Evolutionary conservation across 2,329 filamentous ascomycete genomes (phyloP).

Genomic region (Ilyonectria sp.): DNA sequence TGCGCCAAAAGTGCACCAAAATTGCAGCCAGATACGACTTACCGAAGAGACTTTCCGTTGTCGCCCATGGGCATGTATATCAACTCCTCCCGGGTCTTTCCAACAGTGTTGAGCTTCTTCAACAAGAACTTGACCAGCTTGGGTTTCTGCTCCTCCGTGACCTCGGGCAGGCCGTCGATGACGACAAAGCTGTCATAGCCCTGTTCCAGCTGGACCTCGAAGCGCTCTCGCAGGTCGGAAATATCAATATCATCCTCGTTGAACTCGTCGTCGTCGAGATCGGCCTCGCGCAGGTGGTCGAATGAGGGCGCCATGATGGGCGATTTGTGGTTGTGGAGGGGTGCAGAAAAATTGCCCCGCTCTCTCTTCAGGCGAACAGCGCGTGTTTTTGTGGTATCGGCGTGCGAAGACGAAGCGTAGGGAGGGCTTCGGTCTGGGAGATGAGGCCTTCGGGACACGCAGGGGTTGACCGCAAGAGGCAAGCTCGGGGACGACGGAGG

Average conservation of each 20-base stretch:
- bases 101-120: slow-evolving; percentile 91
- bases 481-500: slow-evolving; percentile 49
- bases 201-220: slow-evolving; percentile 95
- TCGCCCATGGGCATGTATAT: slow-evolving; percentile 96
- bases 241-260: slow-evolving; percentile 96
- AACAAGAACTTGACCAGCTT: slow-evolving; percentile 97
- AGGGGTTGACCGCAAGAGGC: slow-evolving; percentile 41
- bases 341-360: slow-evolving; percentile 57
- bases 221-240: slow-evolving; percentile 93
- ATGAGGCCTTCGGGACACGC: slow-evolving; percentile 42
- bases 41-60: slow-evolving; percentile 89
- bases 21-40: slow-evolving; percentile 54
- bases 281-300: slow-evolving; percentile 91
- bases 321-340: slow-evolving; percentile 52
- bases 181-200: slow-evolving; percentile 97
- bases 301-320: slow-evolving; percentile 90
- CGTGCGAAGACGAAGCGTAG: slow-evolving; percentile 32
- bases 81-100: slow-evolving; percentile 87
- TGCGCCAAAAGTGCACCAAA: background rate
- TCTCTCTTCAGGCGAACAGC: slow-evolving; percentile 45
- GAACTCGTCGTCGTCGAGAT: slow-evolving; percentile 87
- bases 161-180: slow-evolving; percentile 91
- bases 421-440: slow-evolving; percentile 37
- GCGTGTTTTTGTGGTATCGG: slow-evolving; percentile 38
- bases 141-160: slow-evolving; percentile 90